phyloP scores from a whole-genome alignment of 352 stramenopile species.

The Globisporangium nagaii region DNA sequence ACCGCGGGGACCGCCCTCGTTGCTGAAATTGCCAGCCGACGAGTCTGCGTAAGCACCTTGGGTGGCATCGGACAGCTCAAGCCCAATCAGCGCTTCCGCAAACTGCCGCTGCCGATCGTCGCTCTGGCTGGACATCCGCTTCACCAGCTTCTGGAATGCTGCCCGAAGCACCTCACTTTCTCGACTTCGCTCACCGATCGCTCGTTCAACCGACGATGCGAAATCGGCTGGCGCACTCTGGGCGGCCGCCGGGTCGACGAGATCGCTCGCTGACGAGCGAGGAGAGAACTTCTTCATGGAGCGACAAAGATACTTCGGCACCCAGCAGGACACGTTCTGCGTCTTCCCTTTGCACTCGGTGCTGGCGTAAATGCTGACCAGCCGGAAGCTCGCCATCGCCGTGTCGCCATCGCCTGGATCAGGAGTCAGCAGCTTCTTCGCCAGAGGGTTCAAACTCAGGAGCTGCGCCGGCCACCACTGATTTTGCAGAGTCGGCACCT shows the following conservation, averaged over 20 bases:
- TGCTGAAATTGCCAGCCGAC: not conserved
- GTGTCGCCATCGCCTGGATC: slow-evolving; percentile 26
- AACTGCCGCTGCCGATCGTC: slow-evolving; percentile 3
- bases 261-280: not conserved
- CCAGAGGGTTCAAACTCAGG: slow-evolving; percentile 57
- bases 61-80: not conserved
- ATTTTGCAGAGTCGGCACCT: slow-evolving; percentile 51
- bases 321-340: slow-evolving; percentile 66
- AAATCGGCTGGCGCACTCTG: slow-evolving; percentile 7
- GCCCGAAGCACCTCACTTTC: slow-evolving; percentile 20
- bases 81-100: slow-evolving; percentile 5
- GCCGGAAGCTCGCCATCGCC: slow-evolving; percentile 32
- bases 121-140: slow-evolving; percentile 10
- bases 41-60: no score
- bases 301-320: slow-evolving; percentile 69
- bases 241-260: not conserved
- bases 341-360: slow-evolving; percentile 18
- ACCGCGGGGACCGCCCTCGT: not conserved
- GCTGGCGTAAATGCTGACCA: slow-evolving; percentile 57
- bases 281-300: slow-evolving; percentile 24
- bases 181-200: slow-evolving; percentile 12
- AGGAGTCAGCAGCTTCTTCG: slow-evolving; percentile 33
- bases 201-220: slow-evolving; percentile 18
- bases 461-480: slow-evolving; percentile 75
- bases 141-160: slow-evolving; percentile 32